These are phyloP conservation scores for Rhizopus arrhizus DNA, from an alignment of 371 early-diverging fungal species.

Conservation along the genomic window DNA sequence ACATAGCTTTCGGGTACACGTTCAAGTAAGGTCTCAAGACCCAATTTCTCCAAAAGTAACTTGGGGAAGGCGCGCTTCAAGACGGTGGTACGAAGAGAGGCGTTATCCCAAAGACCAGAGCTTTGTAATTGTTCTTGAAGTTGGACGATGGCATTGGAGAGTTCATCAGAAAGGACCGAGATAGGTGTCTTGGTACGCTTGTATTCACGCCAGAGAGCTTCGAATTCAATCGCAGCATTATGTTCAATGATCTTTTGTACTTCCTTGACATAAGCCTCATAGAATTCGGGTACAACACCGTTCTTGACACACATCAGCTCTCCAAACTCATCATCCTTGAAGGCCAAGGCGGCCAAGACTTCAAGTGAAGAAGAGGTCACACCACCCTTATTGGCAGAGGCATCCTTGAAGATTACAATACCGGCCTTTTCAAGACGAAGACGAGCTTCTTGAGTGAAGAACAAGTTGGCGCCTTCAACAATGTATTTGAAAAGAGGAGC, in stretches of 20 bases:
- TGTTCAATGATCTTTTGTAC: slow-evolving; percentile 92
- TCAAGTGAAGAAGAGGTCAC: slow-evolving; percentile 96
- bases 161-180: slow-evolving; percentile 89
- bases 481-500: slow-evolving; percentile 96
- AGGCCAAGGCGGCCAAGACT: slow-evolving; percentile 93
- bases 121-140: slow-evolving; percentile 90
- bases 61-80: slow-evolving; percentile 92
- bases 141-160: slow-evolving; percentile 90
- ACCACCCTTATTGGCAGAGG: slow-evolving; percentile 98
- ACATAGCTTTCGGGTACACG: slow-evolving; percentile 94
- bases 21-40: slow-evolving; percentile 84
- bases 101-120: slow-evolving; percentile 93
- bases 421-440: slow-evolving; percentile 94
- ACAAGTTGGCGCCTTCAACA: slow-evolving; percentile 98
- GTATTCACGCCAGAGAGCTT: slow-evolving; percentile 91
- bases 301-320: slow-evolving; percentile 90
- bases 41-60: slow-evolving; percentile 84
- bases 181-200: slow-evolving; percentile 74
- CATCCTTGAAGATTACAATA: slow-evolving; percentile 94
- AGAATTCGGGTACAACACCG: slow-evolving; percentile 78
- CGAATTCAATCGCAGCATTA: slow-evolving; percentile 94
- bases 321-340: slow-evolving; percentile 88
- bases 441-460: slow-evolving; percentile 98
- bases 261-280: slow-evolving; percentile 86
- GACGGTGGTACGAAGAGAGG: slow-evolving; percentile 77